A percentile compares a stretch with the other conserved stretches of the same genome.
Evolutionary conservation across 306 rosid genomes (phyloP).

Genomic region (Fagus crenata): DNA sequence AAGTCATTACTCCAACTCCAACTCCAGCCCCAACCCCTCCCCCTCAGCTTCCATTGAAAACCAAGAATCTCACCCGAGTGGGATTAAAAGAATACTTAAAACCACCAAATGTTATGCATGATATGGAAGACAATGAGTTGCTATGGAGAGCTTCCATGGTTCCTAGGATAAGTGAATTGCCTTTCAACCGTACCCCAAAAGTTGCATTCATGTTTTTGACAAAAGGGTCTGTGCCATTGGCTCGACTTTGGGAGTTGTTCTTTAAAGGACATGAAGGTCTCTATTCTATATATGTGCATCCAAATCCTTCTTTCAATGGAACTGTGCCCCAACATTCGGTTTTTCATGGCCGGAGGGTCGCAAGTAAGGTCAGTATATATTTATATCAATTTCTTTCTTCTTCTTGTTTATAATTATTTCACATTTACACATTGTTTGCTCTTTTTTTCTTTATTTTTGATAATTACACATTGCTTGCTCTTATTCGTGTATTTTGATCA

Average conservation of each 20-base stretch:
- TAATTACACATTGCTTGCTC: not conserved
- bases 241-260: slow-evolving; percentile 81
- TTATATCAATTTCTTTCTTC: not conserved
- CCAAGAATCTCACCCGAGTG: slow-evolving; percentile 3
- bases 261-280: slow-evolving; percentile 59
- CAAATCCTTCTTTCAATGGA: slow-evolving; percentile 47
- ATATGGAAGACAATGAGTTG: slow-evolving; percentile 72
- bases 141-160: slow-evolving; percentile 74
- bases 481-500: not conserved
- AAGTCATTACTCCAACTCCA: not conserved
- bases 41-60: not conserved
- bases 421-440: too few relatives aligned
- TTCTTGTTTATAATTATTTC: not conserved
- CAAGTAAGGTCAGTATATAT: slow-evolving; percentile 68
- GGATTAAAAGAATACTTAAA: slow-evolving; percentile 42
- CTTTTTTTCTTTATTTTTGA: too few relatives aligned
- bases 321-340: slow-evolving; percentile 46
- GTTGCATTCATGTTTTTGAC: slow-evolving; percentile 84
- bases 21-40: not conserved
- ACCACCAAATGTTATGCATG: slow-evolving; percentile 47
- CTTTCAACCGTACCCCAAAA: slow-evolving; percentile 49
- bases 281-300: slow-evolving; percentile 73
- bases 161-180: slow-evolving; percentile 37
- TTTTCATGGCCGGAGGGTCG: slow-evolving; percentile 61
- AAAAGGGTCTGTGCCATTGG: slow-evolving; percentile 56